These are phyloP conservation scores for Phaeomoniella chlamydospora DNA, from an alignment of 2,329 filamentous ascomycete species.

Conservation along the genomic window DNA sequence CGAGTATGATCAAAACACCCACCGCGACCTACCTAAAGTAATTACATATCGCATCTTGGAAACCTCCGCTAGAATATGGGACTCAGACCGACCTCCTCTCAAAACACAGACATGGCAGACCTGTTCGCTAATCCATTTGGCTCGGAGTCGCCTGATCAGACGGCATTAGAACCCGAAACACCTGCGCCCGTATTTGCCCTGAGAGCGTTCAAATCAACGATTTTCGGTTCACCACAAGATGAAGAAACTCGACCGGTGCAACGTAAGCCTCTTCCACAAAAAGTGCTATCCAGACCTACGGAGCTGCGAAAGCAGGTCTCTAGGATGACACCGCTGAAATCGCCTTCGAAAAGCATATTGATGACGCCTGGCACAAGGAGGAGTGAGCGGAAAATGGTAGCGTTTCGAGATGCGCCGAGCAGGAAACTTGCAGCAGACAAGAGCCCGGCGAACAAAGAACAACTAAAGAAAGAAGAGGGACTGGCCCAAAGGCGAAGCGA, in stretches of 20 bases:
- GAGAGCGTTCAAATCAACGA: constrained; percentile 49
- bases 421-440: background rate
- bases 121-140: too few relatives aligned
- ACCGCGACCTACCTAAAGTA: too few relatives aligned
- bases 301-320: too few relatives aligned
- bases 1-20: too few relatives aligned
- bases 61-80: too few relatives aligned
- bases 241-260: constrained; percentile 24
- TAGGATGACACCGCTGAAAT: background rate
- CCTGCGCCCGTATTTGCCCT: constrained; percentile 53
- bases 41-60: too few relatives aligned
- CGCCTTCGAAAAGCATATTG: constrained; percentile 1
- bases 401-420: background rate
- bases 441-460: background rate
- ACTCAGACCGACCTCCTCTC: too few relatives aligned
- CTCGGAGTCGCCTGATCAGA: background rate
- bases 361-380: background rate
- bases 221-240: constrained; percentile 49
- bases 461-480: background rate
- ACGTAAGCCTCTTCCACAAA: too few relatives aligned
- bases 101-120: too few relatives aligned
- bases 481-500: background rate
- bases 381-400: background rate
- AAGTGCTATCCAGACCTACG: too few relatives aligned
- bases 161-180: constrained; percentile 40